These are phyloP conservation scores for Clavariopsis aquatica DNA, from an alignment of 495 filamentous ascomycete genomes.

Conservation along the genomic window DNA sequence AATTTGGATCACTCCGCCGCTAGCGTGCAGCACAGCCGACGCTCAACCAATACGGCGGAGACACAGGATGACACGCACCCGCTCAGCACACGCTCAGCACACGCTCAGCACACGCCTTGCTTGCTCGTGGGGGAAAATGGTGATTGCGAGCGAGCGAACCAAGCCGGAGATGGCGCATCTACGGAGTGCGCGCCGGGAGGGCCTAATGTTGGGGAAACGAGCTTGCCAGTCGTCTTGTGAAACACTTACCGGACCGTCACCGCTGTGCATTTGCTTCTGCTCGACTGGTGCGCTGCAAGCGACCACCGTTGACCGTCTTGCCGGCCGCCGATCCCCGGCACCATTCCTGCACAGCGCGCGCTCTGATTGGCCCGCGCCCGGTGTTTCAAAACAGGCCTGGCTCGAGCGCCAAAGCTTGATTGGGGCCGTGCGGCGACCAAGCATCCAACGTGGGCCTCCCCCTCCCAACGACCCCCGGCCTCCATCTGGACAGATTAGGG, in stretches of 20 bases:
- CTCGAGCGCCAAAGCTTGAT: slow-evolving; percentile 23
- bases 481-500: background rate
- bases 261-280: background rate
- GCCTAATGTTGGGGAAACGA: no score
- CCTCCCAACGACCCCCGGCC: background rate
- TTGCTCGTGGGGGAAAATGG: no score
- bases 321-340: background rate
- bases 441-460: background rate
- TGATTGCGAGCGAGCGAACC: no score
- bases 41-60: background rate
- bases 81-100: no score
- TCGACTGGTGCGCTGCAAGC: background rate
- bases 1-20: background rate
- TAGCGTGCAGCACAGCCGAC: slow-evolving; percentile 2
- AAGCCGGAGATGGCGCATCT: no score
- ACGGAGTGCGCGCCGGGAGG: no score
- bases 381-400: slow-evolving; percentile 14
- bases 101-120: no score
- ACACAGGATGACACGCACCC: background rate
- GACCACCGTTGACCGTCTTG: background rate
- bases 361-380: slow-evolving; percentile 3
- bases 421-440: background rate
- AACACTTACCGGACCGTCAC: no score
- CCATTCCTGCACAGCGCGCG: background rate
- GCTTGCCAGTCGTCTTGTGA: no score